phyloP scores from a whole-genome alignment of 768 basidiomycete species.

The Tylopilus subfusipes region DNA sequence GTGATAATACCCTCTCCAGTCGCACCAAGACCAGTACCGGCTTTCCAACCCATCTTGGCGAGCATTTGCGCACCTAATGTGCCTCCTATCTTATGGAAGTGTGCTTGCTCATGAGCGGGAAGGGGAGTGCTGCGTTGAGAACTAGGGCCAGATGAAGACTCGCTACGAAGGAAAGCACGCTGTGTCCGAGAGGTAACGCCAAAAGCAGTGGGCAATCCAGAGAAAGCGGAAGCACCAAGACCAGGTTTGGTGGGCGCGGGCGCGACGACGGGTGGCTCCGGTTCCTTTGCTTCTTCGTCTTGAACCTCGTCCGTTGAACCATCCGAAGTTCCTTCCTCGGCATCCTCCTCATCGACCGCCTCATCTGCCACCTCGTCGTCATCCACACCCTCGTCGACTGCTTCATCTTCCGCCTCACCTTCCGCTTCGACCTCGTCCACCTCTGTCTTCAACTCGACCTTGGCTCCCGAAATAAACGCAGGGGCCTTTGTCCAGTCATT shows the following conservation, averaged over 20 bases:
- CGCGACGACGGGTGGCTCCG: constrained; percentile 30
- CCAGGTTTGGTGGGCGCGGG: constrained; percentile 20
- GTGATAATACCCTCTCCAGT: constrained; percentile 80
- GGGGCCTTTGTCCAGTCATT: constrained; percentile 76
- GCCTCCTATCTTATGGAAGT: constrained; percentile 75
- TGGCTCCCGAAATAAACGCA: constrained; percentile 62
- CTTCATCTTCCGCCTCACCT: constrained; percentile 37
- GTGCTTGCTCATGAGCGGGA: constrained; percentile 63
- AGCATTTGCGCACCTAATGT: constrained; percentile 88
- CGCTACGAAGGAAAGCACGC: constrained; percentile 55
- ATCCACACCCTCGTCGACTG: constrained; percentile 31
- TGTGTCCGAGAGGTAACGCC: constrained; percentile 38
- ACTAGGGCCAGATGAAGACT: constrained; percentile 37
- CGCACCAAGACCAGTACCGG: constrained; percentile 74
- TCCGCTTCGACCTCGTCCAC: constrained; percentile 36
- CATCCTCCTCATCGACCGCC: constrained; percentile 34
- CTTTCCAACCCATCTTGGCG: constrained; percentile 93
- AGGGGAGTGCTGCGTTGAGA: constrained; percentile 50
- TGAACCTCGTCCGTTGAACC: constrained; percentile 33
- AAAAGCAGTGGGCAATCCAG: constrained; percentile 36
- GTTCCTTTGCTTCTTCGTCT: constrained; percentile 34
- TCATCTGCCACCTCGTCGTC: constrained; percentile 36
- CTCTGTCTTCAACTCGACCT: constrained; percentile 41
- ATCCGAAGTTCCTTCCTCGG: constrained; percentile 34
- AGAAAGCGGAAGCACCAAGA: constrained; percentile 24